These are phyloP conservation scores for Pleurotus citrinopileatus DNA, from an alignment of 768 basidiomycete genomes.

Conservation along the genomic window DNA sequence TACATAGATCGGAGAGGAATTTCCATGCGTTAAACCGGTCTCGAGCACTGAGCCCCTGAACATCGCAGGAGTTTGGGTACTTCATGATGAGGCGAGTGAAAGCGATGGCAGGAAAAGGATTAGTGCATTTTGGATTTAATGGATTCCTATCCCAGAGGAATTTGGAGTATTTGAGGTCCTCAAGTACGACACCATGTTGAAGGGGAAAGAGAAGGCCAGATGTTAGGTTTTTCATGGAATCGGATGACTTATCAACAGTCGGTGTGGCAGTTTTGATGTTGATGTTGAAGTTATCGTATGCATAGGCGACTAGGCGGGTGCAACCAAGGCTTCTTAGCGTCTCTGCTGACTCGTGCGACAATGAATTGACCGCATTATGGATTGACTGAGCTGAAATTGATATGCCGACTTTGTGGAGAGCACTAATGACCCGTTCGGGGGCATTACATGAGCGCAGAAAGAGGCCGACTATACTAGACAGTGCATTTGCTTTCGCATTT, in stretches of 20 bases:
- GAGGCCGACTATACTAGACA: constrained; percentile 19
- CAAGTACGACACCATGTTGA: constrained; percentile 13
- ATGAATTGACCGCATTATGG: constrained; percentile 14
- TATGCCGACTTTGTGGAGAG: constrained; percentile 17
- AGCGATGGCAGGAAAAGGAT: background rate
- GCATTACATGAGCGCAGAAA: constrained; percentile 21
- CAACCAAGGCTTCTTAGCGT: constrained; percentile 6
- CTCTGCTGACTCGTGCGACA: constrained; percentile 13
- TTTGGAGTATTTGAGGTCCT: constrained; percentile 1
- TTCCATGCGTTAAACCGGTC: constrained; percentile 17
- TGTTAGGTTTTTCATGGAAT: constrained; percentile 17
- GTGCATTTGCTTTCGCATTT: constrained; percentile 16
- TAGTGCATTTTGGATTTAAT: constrained; percentile 2
- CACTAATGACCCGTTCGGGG: constrained; percentile 22
- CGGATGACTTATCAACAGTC: constrained; percentile 12
- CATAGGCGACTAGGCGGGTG: constrained; percentile 11
- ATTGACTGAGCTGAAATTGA: constrained; percentile 19
- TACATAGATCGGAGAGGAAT: constrained; percentile 13
- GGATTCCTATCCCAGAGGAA: constrained; percentile 8
- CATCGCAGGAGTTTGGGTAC: constrained; percentile 11
- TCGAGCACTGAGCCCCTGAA: constrained; percentile 8
- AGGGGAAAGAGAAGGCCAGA: constrained; percentile 15
- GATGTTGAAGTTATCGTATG: constrained; percentile 20
- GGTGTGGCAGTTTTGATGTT: constrained; percentile 13
- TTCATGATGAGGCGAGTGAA: background rate